A percentile compares a stretch with the other conserved stretches of the same genome.
phyloP scores from a whole-genome alignment of 1,284 basidiomycete species.

The Calocybe gambosa region DNA sequence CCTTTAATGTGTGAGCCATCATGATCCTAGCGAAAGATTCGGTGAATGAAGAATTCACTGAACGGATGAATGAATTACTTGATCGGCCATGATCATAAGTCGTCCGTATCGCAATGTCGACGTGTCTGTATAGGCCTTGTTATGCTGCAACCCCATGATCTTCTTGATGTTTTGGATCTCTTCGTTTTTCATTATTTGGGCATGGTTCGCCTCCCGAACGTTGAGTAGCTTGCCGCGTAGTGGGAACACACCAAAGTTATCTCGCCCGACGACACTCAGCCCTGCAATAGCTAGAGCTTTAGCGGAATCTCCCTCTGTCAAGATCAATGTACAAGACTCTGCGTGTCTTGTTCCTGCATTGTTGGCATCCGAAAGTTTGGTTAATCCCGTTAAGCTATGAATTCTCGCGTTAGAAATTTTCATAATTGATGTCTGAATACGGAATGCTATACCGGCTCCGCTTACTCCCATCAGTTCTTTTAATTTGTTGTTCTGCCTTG shows the following conservation, averaged over 20 bases:
- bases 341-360: slow-evolving; percentile 88
- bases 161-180: slow-evolving; percentile 98
- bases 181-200: slow-evolving; percentile 96
- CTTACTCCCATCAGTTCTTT: slow-evolving; percentile 96
- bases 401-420: slow-evolving; percentile 3
- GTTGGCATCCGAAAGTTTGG: slow-evolving; percentile 96
- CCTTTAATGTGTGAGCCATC: slow-evolving; percentile 99
- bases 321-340: slow-evolving; percentile 87
- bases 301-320: slow-evolving; percentile 99
- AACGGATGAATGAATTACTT: slow-evolving; percentile 49
- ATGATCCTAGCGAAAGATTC: slow-evolving; percentile 71
- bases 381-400: slow-evolving; percentile 77
- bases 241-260: slow-evolving; percentile 97
- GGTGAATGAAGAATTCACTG: slow-evolving; percentile 7
- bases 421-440: slow-evolving; percentile 14
- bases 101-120: slow-evolving; percentile 86
- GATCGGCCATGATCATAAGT: slow-evolving; percentile 99
- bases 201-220: slow-evolving; percentile 94
- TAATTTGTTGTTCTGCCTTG: slow-evolving; percentile 93
- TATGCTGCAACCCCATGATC: slow-evolving; percentile 95
- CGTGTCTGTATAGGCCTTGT: slow-evolving; percentile 77
- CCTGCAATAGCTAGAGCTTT: slow-evolving; percentile 95
- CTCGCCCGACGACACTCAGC: slow-evolving; percentile 90
- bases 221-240: slow-evolving; percentile 96
- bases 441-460: slow-evolving; percentile 60